These are phyloP conservation scores for Phylloboletellus chloephorus DNA, from an alignment of 1,284 basidiomycete genomes.

Conservation along the genomic window DNA sequence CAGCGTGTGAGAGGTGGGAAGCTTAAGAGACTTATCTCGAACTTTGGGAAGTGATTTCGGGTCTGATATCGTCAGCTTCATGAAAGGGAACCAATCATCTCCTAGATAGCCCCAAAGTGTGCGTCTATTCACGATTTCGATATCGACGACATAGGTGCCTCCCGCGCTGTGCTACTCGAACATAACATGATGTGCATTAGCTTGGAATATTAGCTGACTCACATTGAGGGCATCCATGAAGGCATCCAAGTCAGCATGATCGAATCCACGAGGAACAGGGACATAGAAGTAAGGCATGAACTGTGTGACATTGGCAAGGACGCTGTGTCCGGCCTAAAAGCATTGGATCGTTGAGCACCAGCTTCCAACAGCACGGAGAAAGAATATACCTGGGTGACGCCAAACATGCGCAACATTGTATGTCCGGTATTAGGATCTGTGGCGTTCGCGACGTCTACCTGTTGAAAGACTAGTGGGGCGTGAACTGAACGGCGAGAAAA, in stretches of 20 bases:
- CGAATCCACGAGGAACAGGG: conserved; percentile 78
- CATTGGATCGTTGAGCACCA: conserved; percentile 7
- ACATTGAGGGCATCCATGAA: conserved; percentile 79
- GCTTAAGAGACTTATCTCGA: conserved; percentile 66
- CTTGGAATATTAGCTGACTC: conserved; percentile 27
- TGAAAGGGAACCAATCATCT: conserved; percentile 72
- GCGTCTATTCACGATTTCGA: conserved; percentile 63
- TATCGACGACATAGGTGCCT: conserved; percentile 44
- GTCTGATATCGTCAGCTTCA: conserved; percentile 75
- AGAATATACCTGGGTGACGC: conserved; percentile 70
- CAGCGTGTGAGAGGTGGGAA: conserved; percentile 6
- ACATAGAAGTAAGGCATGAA: conserved; percentile 93
- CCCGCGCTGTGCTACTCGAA: conserved; percentile 28
- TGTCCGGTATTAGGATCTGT: conserved; percentile 44
- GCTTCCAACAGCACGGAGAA: neutral
- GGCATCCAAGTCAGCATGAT: conserved; percentile 56
- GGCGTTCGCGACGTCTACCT: conserved; percentile 85
- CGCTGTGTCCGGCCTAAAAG: conserved; percentile 74
- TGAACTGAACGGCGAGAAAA: conserved; percentile 5
- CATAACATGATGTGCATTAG: neutral
- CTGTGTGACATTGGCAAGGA: conserved; percentile 73
- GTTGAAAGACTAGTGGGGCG: conserved; percentile 70
- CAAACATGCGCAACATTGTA: conserved; percentile 73
- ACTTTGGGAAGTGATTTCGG: conserved; percentile 78
- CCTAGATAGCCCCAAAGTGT: conserved; percentile 86